Evolutionary conservation across 1,284 basidiomycete genomes (phyloP).

Genomic region (Sporisorium scitamineum): DNA sequence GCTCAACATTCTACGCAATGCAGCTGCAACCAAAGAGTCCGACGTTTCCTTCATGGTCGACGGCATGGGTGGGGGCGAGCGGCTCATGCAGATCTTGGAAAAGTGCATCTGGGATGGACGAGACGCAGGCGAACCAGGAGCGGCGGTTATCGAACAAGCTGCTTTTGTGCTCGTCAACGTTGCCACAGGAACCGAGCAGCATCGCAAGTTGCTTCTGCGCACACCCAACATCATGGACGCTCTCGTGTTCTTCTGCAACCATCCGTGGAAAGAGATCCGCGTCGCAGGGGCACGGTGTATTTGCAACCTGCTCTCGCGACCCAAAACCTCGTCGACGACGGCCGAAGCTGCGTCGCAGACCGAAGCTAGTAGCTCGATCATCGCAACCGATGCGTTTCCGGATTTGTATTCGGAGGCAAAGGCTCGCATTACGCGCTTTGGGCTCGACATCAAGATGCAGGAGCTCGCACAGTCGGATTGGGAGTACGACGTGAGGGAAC

Average conservation of each 20-base stretch:
- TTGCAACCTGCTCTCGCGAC: conserved; percentile 32
- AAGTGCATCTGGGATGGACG: conserved; percentile 52
- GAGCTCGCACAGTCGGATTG: conserved; percentile 37
- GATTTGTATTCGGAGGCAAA: conserved; percentile 31
- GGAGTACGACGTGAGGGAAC: conserved; percentile 48
- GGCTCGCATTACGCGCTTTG: conserved; percentile 30
- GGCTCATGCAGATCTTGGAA: conserved; percentile 54
- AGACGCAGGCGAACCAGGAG: conserved; percentile 37
- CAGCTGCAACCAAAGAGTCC: conserved; percentile 37
- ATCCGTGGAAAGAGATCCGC: conserved; percentile 44
- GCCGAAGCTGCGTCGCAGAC: not conserved
- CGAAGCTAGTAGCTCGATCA: not conserved
- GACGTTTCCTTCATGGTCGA: conserved; percentile 56
- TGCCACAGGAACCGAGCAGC: conserved; percentile 56
- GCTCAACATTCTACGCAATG: conserved; percentile 63
- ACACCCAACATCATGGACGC: conserved; percentile 61
- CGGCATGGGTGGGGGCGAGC: conserved; percentile 47
- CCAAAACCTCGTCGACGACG: conserved; percentile 6
- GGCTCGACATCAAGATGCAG: conserved; percentile 34
- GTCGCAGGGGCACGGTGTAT: conserved; percentile 44
- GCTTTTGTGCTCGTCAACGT: conserved; percentile 62
- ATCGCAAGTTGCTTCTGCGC: conserved; percentile 41
- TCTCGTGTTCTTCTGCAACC: conserved; percentile 52
- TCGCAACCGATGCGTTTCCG: not conserved
- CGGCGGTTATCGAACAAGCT: conserved; percentile 57